Base-by-base conservation (phyloP, 129 eudicot genomes). In the Helianthus tuberosus region DNA sequence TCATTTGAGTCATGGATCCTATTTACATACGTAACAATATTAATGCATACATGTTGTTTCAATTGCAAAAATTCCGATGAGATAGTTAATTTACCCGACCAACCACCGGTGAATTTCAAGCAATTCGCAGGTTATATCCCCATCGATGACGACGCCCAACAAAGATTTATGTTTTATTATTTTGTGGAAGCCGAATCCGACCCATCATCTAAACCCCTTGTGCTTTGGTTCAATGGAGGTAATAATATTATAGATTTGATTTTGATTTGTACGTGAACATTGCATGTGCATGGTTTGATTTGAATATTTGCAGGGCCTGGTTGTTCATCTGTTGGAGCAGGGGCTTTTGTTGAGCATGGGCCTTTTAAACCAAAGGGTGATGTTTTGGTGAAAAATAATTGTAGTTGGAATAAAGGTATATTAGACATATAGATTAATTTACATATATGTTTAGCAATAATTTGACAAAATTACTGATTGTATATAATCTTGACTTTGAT, bases 201-300 rank as follows among this genome's bases (percentile, higher is more conserved):
- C 11, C 75, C 91, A 5, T 84, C 92, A 81, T 83, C 86, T 35
- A 90, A 82, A 77, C 96, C 96, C 58, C 87, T 90, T 35, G 96
- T 87, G 41, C 84, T 87, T 23, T 87, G 96, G 93, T 73, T 90
- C 27, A 90, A 90, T 83, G 96, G 96, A 81, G 96, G 96, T 85
- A 25, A 20, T 25, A 58, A 10, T 10, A 25, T 25, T 1, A 15
- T 6, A n/a, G n/a, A 16, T 15, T 57, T 39, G 3, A 3, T 39
- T 43, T 43, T 43, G 47, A 43, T 57, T 57, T 69, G 2, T 49
- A 50, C 36, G 10, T 59, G 5, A 46, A 43, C 3, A 8, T 1
- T 8, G 4, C 36, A 32, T 3, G 36, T 74, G 38, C 35, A 17
- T 13, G 47, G 11, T 51, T 46, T 58, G 13, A 58, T 71, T 75